Evolutionary conservation across 2,329 filamentous ascomycete species (phyloP), one percentile per base, ranked within the genome.

Genomic region (Daldinia sp.): DNA sequence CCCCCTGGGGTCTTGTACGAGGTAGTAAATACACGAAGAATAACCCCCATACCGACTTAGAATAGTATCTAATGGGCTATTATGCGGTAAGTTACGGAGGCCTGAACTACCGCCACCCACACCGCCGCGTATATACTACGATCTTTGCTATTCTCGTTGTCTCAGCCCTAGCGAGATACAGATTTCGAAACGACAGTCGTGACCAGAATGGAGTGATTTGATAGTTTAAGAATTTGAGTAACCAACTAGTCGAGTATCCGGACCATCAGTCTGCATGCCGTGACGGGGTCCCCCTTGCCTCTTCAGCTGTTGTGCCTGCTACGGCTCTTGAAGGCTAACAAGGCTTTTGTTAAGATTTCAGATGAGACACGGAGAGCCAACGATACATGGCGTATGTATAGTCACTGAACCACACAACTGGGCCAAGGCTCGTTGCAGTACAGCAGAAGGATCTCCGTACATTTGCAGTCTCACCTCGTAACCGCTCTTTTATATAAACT

Each of bases 131-230:
- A 33, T 51, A 30, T 50, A 15, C 35, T 39, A 10, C 33, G 2
- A 39, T 37, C 35, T 37, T 37, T 10, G 3, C 35, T 37, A 37
- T 37, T 37, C 59, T 44, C 54, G 15, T 4, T 56, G 50, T 53
- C 42, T 65, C 53, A 65, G 61, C 51, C 57, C 39, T 65, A 48
- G 46, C 23, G 51, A 58, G 35, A 35, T 57, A 44, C 23, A 44
- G 1, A 44, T 56, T 30, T 55, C 18, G 33, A 62, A 51, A 59
- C 33, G 18, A n/a, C 28, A 23, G 41, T 53, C 30, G 50, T 60
- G 39, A 61, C 53, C 35, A 55, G 15, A 50, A 23, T 33, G 20
- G 50, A 53, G 23, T 23, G 5, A 33, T 35, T 9, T 50, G 18
- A 41, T 63, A 57, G 37, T 23, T 30, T 37, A 56, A 41, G 48